phyloP scores from a whole-genome alignment of 106 monocot genomes.

The Triglochin maritima region DNA sequence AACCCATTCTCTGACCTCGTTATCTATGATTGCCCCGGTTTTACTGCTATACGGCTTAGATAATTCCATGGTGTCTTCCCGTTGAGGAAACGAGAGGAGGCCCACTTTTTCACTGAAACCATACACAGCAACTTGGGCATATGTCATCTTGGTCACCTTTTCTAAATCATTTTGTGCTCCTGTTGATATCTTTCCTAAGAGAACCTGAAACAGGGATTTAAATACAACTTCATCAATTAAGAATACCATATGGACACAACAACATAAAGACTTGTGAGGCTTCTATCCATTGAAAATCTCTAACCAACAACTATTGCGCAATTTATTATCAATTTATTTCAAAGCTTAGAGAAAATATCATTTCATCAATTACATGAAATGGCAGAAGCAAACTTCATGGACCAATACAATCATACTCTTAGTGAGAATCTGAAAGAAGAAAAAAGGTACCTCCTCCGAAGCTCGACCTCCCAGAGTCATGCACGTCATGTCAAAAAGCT shows the following conservation, averaged over 20 bases:
- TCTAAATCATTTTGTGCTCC: slow-evolving; percentile 94
- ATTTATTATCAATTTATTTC: too few species aligned
- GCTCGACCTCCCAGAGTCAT: slow-evolving; percentile 92
- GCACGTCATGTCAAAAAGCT: slow-evolving; percentile 88
- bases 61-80: slow-evolving; percentile 63
- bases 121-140: slow-evolving; percentile 89
- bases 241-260: too few species aligned
- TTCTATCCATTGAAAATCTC: too few species aligned
- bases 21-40: slow-evolving; percentile 72
- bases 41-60: slow-evolving; percentile 78
- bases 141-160: slow-evolving; percentile 95
- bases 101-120: slow-evolving; percentile 94
- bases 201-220: slow-evolving; percentile 26
- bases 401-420: background rate
- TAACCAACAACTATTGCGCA: too few species aligned
- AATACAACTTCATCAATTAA: too few species aligned
- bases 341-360: too few species aligned
- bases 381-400: too few species aligned
- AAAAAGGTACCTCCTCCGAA: slow-evolving; percentile 70
- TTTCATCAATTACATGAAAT: too few species aligned
- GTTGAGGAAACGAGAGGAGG: slow-evolving; percentile 84
- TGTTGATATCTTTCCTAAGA: slow-evolving; percentile 83
- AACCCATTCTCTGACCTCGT: slow-evolving; percentile 80
- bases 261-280: too few species aligned
- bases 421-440: background rate